Base-by-base conservation (phyloP, 306 rosid genomes). In the Cajanus cajan region DNA sequence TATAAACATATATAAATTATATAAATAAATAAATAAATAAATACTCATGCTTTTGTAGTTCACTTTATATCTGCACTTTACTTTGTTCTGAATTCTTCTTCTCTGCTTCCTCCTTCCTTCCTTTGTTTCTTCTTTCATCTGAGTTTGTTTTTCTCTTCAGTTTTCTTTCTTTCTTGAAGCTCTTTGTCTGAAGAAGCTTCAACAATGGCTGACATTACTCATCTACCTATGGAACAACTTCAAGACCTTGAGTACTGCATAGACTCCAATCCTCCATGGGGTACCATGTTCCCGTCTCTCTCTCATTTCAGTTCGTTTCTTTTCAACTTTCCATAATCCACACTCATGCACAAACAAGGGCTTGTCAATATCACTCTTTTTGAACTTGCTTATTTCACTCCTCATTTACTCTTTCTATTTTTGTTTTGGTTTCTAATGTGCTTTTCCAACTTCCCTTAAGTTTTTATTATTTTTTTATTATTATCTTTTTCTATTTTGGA, bases 171-270 rank as follows among this genome's bases (percentile, higher is more conserved):
- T 85, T 51, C 73, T 36, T 73, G 7, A 33, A 83, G 33, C 64
- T 63, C 83, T 81, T 69, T 76, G 51, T 84, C 64, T 69, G 72
- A 80, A 68, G 54, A 77, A 71, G 73, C 86, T 83, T 86, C 81
- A 68, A 47, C 90, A 92, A 92, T 90, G 97, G 93, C 93, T 18
- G 93, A 88, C 81, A 85, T 84, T 67, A 82, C 80, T 74, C 97
- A 90, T 86, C 88, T 48, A 55, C 97, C 97, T 61, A 90, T 92
- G 97, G 97, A 92, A 75, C 97, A 92, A 73, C 91, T 92, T 45
- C 94, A 90, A 61, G 97, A 92, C 89, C 97, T 90, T 54, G 97
- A 92, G 84, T 92, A 92, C 68, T 92, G 94, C 74, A 92, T 92
- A 84, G 93, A 92, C 86, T 92, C 97, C 57, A 92, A 92, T 82